Percentiles rank a stretch among this genome's conserved stretches.
Conservation (phyloP, 2,329 filamentous ascomycete species). For the Ceratocystis lukuohia region DNA sequence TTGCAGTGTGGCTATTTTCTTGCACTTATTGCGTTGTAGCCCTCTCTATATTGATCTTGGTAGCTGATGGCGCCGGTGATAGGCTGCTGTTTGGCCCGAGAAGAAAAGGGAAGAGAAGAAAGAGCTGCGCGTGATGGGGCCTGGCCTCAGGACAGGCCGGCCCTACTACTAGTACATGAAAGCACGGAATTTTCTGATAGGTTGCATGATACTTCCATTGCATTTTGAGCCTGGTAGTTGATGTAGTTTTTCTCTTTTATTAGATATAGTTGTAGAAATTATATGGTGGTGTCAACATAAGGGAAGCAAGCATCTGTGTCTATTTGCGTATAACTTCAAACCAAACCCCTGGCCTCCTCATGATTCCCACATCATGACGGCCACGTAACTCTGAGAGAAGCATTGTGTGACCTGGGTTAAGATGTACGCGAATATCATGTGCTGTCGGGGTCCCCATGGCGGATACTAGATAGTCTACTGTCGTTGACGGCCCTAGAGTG, state of each 20-base stretch:
- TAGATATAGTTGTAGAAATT: no score
- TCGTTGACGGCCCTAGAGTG: slow-evolving; percentile 1
- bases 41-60: not conserved
- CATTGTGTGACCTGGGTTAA: not conserved
- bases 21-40: not conserved
- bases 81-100: not conserved
- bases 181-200: not conserved
- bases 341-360: slow-evolving; percentile 8
- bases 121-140: not conserved
- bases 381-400: slow-evolving; percentile 4
- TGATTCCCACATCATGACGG: slow-evolving; percentile 1
- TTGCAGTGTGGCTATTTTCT: not conserved
- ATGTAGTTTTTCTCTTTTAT: no score
- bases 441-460: not conserved
- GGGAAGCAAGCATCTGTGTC: not conserved
- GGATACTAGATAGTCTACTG: slow-evolving; percentile 6
- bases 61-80: not conserved
- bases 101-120: not conserved
- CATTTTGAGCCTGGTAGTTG: not conserved
- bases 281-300: not conserved
- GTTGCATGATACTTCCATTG: not conserved
- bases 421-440: slow-evolving; percentile 7
- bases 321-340: slow-evolving; percentile 5
- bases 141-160: not conserved
- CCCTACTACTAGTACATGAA: not conserved